phyloP scores from a whole-genome alignment of 345 rosid species.

The Citrus cavaleriei region DNA sequence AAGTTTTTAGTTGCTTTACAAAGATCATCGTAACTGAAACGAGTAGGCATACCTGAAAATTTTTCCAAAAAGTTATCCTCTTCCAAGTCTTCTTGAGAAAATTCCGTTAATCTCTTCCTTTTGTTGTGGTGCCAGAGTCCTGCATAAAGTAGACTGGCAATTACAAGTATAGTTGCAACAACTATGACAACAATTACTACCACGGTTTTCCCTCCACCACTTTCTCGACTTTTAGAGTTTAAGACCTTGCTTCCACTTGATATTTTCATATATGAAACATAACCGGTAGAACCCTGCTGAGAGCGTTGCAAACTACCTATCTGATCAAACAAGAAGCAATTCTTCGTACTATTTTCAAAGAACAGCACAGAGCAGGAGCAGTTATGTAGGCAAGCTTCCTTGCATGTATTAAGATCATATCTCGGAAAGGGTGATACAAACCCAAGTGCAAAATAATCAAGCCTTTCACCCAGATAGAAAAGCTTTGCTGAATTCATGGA shows the following conservation, averaged over 20 bases:
- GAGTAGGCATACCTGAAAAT: conserved; percentile 32
- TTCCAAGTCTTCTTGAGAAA: conserved; percentile 23
- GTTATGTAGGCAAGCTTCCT: conserved; percentile 37
- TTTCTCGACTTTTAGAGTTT: background rate
- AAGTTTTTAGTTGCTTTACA: conserved; percentile 38
- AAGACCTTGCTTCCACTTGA: conserved; percentile 3
- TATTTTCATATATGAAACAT: conserved; percentile 36
- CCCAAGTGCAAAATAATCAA: conserved; percentile 48
- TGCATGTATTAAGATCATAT: conserved; percentile 34
- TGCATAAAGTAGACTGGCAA: conserved; percentile 32
- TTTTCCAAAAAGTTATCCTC: conserved; percentile 32
- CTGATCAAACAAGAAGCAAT: conserved; percentile 50
- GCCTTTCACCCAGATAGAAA: conserved; percentile 33
- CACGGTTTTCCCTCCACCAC: conserved; percentile 5
- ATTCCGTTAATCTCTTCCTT: conserved; percentile 15
- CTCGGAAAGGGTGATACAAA: conserved; percentile 33
- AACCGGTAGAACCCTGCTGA: conserved; percentile 25
- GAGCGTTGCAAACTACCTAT: conserved; percentile 41
- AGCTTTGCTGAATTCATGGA: conserved; percentile 22
- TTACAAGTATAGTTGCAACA: conserved; percentile 22
- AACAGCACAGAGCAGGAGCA: conserved; percentile 52
- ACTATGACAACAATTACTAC: conserved; percentile 17
- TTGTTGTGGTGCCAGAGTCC: conserved; percentile 31
- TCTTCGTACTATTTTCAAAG: conserved; percentile 34
- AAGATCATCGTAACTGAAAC: conserved; percentile 41